phyloP scores from a whole-genome alignment of 768 basidiomycete genomes.

The Mycena pura region DNA sequence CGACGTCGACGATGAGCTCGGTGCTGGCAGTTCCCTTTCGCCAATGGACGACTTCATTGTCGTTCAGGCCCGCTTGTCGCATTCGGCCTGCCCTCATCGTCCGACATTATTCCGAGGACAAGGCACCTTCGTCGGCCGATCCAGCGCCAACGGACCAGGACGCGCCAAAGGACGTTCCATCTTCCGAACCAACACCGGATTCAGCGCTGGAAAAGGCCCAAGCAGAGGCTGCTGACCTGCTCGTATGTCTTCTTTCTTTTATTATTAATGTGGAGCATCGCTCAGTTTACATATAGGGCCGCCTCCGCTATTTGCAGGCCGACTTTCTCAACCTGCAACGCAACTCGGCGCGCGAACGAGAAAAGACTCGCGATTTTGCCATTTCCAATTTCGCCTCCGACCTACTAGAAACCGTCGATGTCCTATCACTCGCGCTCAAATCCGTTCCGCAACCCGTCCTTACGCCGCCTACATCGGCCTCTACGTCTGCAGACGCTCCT shows the following conservation, averaged over 20 bases:
- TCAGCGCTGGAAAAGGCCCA: conserved; percentile 64
- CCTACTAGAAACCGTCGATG: conserved; percentile 89
- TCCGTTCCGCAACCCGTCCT: conserved; percentile 68
- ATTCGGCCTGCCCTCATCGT: conserved; percentile 36
- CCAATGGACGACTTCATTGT: conserved; percentile 64
- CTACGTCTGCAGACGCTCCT: conserved; percentile 26
- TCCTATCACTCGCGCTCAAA: conserved; percentile 84
- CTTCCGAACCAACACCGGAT: conserved; percentile 35
- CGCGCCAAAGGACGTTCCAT: conserved; percentile 27
- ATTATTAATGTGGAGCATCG: neutral
- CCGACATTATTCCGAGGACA: conserved; percentile 69
- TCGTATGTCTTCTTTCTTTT: conserved; percentile 54
- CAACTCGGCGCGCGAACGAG: conserved; percentile 88
- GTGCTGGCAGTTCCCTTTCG: conserved; percentile 60
- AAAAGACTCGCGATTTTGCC: conserved; percentile 92
- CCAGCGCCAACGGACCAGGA: conserved; percentile 6
- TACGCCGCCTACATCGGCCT: conserved; percentile 29
- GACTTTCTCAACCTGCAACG: conserved; percentile 96
- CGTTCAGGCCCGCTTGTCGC: conserved; percentile 53
- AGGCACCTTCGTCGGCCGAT: conserved; percentile 34
- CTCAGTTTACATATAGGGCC: conserved; percentile 59
- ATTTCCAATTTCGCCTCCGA: conserved; percentile 92
- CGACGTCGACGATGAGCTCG: conserved; percentile 52
- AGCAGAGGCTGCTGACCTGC: conserved; percentile 82
- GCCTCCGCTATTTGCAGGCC: conserved; percentile 90